These are phyloP conservation scores for Spathaspora gorwiae DNA, from an alignment of 805 yeast genomes.

Conservation along the genomic window DNA sequence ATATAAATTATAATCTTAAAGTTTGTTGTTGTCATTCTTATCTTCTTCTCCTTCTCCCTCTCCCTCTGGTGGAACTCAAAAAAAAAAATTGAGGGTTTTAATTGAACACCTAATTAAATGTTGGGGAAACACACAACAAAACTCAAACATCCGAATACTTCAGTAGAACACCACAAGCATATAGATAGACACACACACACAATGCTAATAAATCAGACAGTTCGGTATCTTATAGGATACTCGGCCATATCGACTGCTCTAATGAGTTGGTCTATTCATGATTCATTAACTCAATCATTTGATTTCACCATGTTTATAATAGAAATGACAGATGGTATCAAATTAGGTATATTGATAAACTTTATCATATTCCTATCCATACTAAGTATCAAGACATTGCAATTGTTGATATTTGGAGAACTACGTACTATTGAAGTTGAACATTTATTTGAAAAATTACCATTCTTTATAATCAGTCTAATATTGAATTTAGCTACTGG, in stretches of 20 bases:
- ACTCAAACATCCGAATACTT: too few relatives aligned
- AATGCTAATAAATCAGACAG: neutral
- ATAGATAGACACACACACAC: too few relatives aligned
- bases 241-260: constrained; percentile 14
- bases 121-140: too few relatives aligned
- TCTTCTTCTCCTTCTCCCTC: too few relatives aligned
- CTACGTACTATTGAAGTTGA: constrained; percentile 72
- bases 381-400: constrained; percentile 38
- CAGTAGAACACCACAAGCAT: too few relatives aligned
- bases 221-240: constrained; percentile 7
- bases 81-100: too few relatives aligned
- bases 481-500: constrained; percentile 64
- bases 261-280: constrained; percentile 15
- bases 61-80: too few relatives aligned
- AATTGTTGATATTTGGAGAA: constrained; percentile 63
- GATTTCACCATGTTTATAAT: constrained; percentile 20
- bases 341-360: constrained; percentile 25
- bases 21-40: too few relatives aligned
- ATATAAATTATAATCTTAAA: too few relatives aligned
- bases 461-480: constrained; percentile 38
- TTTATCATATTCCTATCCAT: constrained; percentile 17
- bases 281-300: constrained; percentile 17
- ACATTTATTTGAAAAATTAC: constrained; percentile 42
- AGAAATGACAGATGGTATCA: constrained; percentile 28
- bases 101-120: too few relatives aligned